Conservation (phyloP, 2,329 filamentous ascomycete species). For the Leptosphaerulina australis region DNA sequence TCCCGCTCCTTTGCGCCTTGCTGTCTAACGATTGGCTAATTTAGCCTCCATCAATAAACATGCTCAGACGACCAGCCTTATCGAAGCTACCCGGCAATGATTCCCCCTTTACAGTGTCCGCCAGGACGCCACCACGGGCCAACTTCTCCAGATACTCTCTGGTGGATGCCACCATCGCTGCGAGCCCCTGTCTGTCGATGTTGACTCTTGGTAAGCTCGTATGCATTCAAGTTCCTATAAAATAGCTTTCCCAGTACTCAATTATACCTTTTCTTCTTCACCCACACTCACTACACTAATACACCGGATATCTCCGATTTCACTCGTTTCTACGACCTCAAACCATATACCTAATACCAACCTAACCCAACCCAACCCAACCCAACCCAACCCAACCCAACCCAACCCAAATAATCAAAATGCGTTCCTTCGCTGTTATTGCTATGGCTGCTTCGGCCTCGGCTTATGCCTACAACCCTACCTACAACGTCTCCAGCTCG, state of each 20-base stretch:
- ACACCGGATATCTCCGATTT: constrained; percentile 49
- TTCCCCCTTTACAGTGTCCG: constrained; percentile 42
- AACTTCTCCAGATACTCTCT: constrained; percentile 29
- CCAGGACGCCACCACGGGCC: constrained; percentile 35
- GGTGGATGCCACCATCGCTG: constrained; percentile 36
- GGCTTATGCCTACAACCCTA: constrained; percentile 17
- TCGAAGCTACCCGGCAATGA: constrained; percentile 28
- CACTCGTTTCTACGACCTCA: constrained; percentile 49
- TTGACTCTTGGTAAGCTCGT: constrained; percentile 33
- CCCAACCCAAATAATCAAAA: constrained; percentile 45
- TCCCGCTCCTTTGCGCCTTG: constrained; percentile 38
- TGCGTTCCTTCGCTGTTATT: constrained; percentile 47
- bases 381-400: too few relatives aligned
- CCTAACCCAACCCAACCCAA: too few relatives aligned
- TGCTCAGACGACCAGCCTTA: constrained; percentile 31
- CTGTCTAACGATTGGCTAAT: constrained; percentile 29
- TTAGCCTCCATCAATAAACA: constrained; percentile 41
- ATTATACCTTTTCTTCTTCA: constrained; percentile 39
- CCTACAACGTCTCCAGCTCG: constrained; percentile 28
- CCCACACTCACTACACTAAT: constrained; percentile 46
- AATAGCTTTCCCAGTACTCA: constrained; percentile 34
- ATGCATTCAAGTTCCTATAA: constrained; percentile 40
- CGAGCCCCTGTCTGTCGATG: constrained; percentile 30
- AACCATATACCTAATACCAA: constrained; percentile 42
- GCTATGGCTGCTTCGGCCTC: constrained; percentile 18